Evolutionary conservation across 1,139 yeast genomes (phyloP).

Genomic region (Sugiyamaella pinicola): DNA sequence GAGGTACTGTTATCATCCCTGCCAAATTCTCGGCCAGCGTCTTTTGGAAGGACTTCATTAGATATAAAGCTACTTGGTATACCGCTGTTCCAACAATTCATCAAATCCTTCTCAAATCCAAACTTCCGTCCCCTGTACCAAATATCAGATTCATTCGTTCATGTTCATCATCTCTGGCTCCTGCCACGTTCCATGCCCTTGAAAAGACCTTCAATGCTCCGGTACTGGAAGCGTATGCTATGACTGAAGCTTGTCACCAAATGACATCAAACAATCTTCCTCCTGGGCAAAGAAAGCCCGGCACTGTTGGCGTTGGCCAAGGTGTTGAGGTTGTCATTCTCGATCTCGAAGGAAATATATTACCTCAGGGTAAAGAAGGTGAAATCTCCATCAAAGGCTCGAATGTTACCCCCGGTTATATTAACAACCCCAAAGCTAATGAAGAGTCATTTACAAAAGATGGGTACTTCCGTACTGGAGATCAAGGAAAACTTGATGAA

Average conservation of each 20-base stretch:
- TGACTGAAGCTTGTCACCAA: conserved; percentile 74
- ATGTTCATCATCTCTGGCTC: conserved; percentile 68
- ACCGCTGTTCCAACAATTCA: conserved; percentile 76
- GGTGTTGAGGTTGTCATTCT: conserved; percentile 63
- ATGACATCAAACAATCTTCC: conserved; percentile 71
- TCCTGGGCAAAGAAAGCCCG: conserved; percentile 63
- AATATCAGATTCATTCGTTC: conserved; percentile 62
- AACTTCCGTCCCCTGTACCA: conserved; percentile 54
- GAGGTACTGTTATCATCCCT: conserved; percentile 64
- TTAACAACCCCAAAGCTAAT: conserved; percentile 68
- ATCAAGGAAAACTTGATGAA: conserved; percentile 62
- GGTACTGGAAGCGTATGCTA: conserved; percentile 73
- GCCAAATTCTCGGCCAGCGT: conserved; percentile 56
- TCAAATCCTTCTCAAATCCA: conserved; percentile 57
- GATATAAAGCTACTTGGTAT: conserved; percentile 61
- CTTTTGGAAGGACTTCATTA: conserved; percentile 60
- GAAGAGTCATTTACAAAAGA: conserved; percentile 58
- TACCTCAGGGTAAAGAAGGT: conserved; percentile 57
- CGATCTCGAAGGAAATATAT: conserved; percentile 50
- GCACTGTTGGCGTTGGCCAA: conserved; percentile 71
- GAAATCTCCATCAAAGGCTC: conserved; percentile 67
- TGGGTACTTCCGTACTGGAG: conserved; percentile 72
- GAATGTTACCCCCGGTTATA: conserved; percentile 70
- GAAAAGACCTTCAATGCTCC: conserved; percentile 62
- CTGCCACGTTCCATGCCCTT: conserved; percentile 57